Percentiles rank a stretch among this genome's conserved stretches.
Evolutionary conservation across 192 early-diverging fungal genomes (phyloP).

Genomic region (Linnemannia elongata): DNA sequence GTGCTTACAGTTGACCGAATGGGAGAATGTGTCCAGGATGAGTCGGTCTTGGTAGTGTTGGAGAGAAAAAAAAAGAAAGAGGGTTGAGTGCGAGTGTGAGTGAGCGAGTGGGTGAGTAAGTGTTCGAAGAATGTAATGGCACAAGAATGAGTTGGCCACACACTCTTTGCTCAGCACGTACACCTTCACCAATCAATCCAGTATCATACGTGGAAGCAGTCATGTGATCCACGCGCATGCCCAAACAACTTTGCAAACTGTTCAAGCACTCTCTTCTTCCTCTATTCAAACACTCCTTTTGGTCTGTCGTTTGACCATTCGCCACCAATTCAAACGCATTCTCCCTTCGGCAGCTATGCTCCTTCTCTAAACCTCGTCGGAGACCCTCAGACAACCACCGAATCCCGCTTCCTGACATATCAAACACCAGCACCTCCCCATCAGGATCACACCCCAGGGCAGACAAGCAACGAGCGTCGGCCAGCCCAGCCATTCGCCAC

Average conservation of each 20-base stretch:
- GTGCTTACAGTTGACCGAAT: background rate
- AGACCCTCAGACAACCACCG: background rate
- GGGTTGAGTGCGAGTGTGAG: background rate
- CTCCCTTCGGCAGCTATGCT: background rate
- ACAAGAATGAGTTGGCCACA: too few relatives aligned
- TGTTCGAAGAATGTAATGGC: too few relatives aligned
- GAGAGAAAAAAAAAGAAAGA: background rate
- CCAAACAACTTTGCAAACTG: background rate
- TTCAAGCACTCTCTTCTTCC: background rate
- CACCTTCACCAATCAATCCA: too few relatives aligned
- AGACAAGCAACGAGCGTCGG: constrained; percentile 2
- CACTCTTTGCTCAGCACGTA: too few relatives aligned
- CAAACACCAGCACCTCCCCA: background rate
- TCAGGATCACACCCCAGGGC: constrained; percentile 11
- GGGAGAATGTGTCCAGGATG: background rate
- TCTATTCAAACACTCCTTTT: background rate
- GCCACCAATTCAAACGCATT: background rate
- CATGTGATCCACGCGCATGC: background rate
- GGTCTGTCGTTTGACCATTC: background rate
- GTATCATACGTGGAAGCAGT: too few relatives aligned
- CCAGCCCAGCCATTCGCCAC: background rate
- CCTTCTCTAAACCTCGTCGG: background rate
- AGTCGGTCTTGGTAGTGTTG: background rate
- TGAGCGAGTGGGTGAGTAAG: background rate
- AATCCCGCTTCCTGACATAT: background rate